Percentiles rank a stretch among this genome's conserved stretches.
phyloP scores from a whole-genome alignment of 495 filamentous ascomycete genomes.

The Podospora tetraspora region DNA sequence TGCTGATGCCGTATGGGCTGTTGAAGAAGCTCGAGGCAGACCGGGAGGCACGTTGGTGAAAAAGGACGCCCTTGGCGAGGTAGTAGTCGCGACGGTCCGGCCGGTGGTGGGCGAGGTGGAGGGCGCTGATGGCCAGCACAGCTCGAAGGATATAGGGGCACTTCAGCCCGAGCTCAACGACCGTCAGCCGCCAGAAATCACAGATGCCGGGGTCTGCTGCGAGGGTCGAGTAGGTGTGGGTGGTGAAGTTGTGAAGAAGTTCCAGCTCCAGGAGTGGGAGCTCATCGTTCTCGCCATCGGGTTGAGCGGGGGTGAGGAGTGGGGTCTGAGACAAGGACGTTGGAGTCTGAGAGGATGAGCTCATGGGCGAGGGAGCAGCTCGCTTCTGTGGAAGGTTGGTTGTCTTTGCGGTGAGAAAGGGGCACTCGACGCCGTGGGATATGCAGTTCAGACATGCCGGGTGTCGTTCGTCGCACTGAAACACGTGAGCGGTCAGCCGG shows the following conservation, averaged over 20 bases:
- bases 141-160: slow-evolving; percentile 53
- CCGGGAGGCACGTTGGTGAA: slow-evolving; percentile 42
- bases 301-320: background rate
- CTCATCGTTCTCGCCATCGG: slow-evolving; percentile 1
- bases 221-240: slow-evolving; percentile 35
- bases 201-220: slow-evolving; percentile 29
- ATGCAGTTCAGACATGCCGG: slow-evolving; percentile 42
- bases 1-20: background rate
- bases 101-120: slow-evolving; percentile 48
- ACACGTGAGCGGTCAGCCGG: background rate
- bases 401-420: slow-evolving; percentile 24
- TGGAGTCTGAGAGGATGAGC: background rate
- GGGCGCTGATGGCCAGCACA: slow-evolving; percentile 48
- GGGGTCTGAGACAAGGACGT: background rate
- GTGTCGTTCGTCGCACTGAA: slow-evolving; percentile 41
- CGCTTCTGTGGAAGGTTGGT: background rate
- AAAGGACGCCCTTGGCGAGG: slow-evolving; percentile 45
- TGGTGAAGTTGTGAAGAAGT: slow-evolving; percentile 42
- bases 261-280: slow-evolving; percentile 37
- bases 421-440: slow-evolving; percentile 36
- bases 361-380: background rate
- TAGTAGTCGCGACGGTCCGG: slow-evolving; percentile 40
- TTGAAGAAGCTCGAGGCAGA: slow-evolving; percentile 26
- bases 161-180: slow-evolving; percentile 38
- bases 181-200: slow-evolving; percentile 34